These are phyloP conservation scores for Kondoa malvinella DNA, from an alignment of 768 basidiomycete species.

Conservation along the genomic window DNA sequence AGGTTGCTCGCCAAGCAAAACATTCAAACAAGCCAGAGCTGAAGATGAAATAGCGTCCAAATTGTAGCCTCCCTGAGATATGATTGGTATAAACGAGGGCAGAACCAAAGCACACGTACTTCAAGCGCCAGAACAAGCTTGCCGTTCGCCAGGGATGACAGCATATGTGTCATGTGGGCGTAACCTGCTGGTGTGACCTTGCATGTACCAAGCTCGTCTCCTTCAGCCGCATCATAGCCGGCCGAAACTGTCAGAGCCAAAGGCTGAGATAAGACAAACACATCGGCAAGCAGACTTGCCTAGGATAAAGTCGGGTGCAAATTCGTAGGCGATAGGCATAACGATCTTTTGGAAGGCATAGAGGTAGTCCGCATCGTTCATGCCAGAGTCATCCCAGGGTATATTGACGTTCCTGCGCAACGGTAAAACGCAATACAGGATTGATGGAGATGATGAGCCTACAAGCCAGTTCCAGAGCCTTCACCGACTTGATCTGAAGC, in stretches of 20 bases:
- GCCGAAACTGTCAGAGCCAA: slow-evolving; percentile 57
- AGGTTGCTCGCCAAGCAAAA: slow-evolving; percentile 80
- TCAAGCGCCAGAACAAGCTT: slow-evolving; percentile 84
- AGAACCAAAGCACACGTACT: slow-evolving; percentile 36
- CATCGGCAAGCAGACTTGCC: slow-evolving; percentile 41
- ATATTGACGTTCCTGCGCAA: slow-evolving; percentile 70
- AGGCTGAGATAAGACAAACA: not conserved
- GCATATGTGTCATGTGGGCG: slow-evolving; percentile 98
- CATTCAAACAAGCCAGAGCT: slow-evolving; percentile 63
- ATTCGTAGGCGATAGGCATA: slow-evolving; percentile 95
- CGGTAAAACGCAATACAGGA: not conserved
- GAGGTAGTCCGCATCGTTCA: slow-evolving; percentile 83
- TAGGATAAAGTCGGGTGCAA: slow-evolving; percentile 85
- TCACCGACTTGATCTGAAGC: slow-evolving; percentile 70
- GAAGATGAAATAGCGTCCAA: slow-evolving; percentile 73
- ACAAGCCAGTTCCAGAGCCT: slow-evolving; percentile 61
- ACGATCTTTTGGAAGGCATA: slow-evolving; percentile 89
- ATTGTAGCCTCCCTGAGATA: slow-evolving; percentile 76
- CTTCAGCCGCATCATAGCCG: slow-evolving; percentile 89
- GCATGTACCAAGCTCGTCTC: slow-evolving; percentile 82
- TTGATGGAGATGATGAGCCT: slow-evolving; percentile 34
- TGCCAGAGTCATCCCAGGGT: slow-evolving; percentile 75
- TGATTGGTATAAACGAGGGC: not conserved
- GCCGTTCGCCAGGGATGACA: slow-evolving; percentile 69
- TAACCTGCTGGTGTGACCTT: slow-evolving; percentile 80